These are phyloP conservation scores for Penium margaritaceum DNA, from an alignment of 139 green algal genomes.

Conservation along the genomic window DNA sequence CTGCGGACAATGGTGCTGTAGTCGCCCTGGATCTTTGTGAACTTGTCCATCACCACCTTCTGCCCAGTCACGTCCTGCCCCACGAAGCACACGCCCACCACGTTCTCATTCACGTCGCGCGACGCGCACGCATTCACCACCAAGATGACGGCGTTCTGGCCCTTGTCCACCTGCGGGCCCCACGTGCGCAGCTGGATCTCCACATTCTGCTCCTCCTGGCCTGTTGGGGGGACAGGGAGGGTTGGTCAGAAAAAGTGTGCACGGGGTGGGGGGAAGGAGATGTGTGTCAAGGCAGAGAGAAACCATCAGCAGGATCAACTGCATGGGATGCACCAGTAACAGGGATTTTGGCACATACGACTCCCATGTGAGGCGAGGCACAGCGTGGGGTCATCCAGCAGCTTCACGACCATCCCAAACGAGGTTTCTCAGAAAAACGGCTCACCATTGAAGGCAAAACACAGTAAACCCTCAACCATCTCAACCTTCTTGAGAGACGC, in stretches of 20 bases:
- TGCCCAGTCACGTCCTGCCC: conserved; percentile 45
- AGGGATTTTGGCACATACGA: too few relatives aligned
- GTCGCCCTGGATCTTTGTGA: conserved; percentile 40
- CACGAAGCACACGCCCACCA: conserved; percentile 48
- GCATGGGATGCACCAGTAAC: too few relatives aligned
- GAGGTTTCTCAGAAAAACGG: too few relatives aligned
- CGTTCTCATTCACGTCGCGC: conserved; percentile 43
- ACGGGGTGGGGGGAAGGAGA: neutral
- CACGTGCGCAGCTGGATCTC: conserved; percentile 42
- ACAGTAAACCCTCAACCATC: too few relatives aligned
- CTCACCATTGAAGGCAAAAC: too few relatives aligned
- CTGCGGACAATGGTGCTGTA: conserved; percentile 41
- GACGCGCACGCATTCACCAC: conserved; percentile 44
- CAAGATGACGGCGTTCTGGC: conserved; percentile 37
- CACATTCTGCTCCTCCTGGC: conserved; percentile 47
- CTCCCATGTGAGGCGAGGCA: too few relatives aligned
- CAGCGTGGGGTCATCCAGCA: too few relatives aligned
- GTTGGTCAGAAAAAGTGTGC: neutral
- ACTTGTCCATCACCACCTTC: conserved; percentile 48
- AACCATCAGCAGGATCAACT: too few relatives aligned
- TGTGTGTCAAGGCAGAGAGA: too few relatives aligned
- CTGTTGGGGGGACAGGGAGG: neutral
- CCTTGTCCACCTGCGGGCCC: conserved; percentile 18
- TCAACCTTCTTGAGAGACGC: too few relatives aligned
- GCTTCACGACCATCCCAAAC: too few relatives aligned